These are phyloP conservation scores for Gremmenia infestans DNA, from an alignment of 2,329 filamentous ascomycete species.

Conservation along the genomic window DNA sequence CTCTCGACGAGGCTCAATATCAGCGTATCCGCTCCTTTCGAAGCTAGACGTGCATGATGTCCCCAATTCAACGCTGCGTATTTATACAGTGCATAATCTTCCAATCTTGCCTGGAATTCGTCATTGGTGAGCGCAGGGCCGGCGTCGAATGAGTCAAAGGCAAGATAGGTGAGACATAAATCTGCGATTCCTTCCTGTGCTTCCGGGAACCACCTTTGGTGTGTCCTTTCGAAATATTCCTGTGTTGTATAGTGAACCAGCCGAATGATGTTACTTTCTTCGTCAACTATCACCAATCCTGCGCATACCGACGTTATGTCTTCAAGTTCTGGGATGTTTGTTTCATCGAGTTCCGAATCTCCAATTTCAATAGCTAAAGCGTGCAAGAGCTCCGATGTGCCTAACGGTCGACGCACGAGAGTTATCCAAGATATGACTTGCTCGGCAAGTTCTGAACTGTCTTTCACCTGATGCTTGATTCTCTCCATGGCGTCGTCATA, in stretches of 20 bases:
- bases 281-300: conserved; percentile 28
- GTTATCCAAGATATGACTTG: conserved; percentile 35
- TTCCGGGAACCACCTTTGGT: conserved; percentile 13
- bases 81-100: conserved; percentile 24
- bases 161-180: conserved; percentile 29
- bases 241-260: conserved; percentile 30
- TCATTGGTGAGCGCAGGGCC: conserved; percentile 19
- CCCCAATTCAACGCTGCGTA: conserved; percentile 34
- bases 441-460: conserved; percentile 34
- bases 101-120: conserved; percentile 22
- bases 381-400: conserved; percentile 35
- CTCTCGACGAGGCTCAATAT: conserved; percentile 8
- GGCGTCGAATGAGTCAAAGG: conserved; percentile 22
- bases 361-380: conserved; percentile 37
- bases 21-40: neutral
- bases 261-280: conserved; percentile 22
- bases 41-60: conserved; percentile 28
- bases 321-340: conserved; percentile 31
- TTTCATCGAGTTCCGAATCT: conserved; percentile 29
- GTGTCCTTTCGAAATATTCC: conserved; percentile 25
- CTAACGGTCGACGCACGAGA: conserved; percentile 33
- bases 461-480: conserved; percentile 36
- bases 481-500: conserved; percentile 40
- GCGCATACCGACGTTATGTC: conserved; percentile 22
- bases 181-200: conserved; percentile 13